Evolutionary conservation across 2,329 filamentous ascomycete genomes (phyloP).

Genomic region (Malbranchea cinnamomea): DNA sequence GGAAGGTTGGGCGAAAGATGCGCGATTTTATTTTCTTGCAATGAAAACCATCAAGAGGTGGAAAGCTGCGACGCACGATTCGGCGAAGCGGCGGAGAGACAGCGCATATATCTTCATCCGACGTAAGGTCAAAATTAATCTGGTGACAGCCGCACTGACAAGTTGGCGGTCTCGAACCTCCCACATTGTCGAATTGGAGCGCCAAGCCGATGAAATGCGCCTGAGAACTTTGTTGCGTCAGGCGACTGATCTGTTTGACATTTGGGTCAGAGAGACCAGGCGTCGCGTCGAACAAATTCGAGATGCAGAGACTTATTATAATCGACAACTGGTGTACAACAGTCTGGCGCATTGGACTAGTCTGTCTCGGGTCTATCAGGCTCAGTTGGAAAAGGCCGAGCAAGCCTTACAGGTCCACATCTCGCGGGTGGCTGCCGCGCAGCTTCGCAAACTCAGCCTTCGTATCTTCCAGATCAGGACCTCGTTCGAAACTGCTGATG

Average conservation of each 20-base stretch:
- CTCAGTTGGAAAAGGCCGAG: slow-evolving; percentile 30
- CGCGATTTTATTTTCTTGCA: slow-evolving; percentile 40
- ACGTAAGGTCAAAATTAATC: slow-evolving; percentile 37
- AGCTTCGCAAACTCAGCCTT: slow-evolving; percentile 43
- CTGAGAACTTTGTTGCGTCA: slow-evolving; percentile 21
- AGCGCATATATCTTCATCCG: slow-evolving; percentile 41
- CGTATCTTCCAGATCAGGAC: slow-evolving; percentile 40
- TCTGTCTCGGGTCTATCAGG: slow-evolving; percentile 17
- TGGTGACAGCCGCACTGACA: slow-evolving; percentile 31
- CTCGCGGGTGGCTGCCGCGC: slow-evolving; percentile 31
- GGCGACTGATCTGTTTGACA: slow-evolving; percentile 22
- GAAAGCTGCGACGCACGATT: slow-evolving; percentile 35
- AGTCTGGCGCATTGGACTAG: slow-evolving; percentile 25
- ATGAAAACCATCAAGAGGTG: slow-evolving; percentile 36
- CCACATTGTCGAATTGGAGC: slow-evolving; percentile 21
- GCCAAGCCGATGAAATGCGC: slow-evolving; percentile 23
- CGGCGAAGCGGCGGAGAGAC: slow-evolving; percentile 37
- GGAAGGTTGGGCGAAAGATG: slow-evolving; percentile 39
- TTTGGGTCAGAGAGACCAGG: slow-evolving; percentile 29
- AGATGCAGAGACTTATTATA: slow-evolving; percentile 25
- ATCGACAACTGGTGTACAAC: slow-evolving; percentile 23
- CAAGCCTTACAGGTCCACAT: slow-evolving; percentile 32
- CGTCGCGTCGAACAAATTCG: slow-evolving; percentile 20
- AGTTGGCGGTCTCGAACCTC: slow-evolving; percentile 23
- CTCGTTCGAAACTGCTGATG: slow-evolving; percentile 36